Evolutionary conservation across 164 flowering plant species (phyloP), one percentile per base, ranked within the genome.

Genomic region (Nymphaea colorata): DNA sequence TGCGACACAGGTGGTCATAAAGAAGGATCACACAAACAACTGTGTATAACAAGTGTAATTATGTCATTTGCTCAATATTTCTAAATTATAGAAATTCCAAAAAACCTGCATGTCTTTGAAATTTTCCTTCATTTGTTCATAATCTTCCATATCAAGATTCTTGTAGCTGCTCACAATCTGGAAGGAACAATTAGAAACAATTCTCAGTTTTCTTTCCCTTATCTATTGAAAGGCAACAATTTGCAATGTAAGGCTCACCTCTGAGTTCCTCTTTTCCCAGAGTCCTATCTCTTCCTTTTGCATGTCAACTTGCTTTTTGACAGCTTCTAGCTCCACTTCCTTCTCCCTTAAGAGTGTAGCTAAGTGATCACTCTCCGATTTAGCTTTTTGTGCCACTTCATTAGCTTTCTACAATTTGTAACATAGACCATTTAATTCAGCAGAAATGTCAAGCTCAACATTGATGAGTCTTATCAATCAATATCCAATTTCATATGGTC

Each of bases 71-170:
- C 36, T 25, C 36, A 25, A 25, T 25, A 25, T 25, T 25, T 1
- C 36, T 25, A 25, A 0, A 25, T 25, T 59, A 57, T 57, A 43
- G 36, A 10, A 61, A 59, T 42, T 42, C 41, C n/a, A 66, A 18
- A 61, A 41, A 71, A 83, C 96, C 93, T 85, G 86, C 82, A 85
- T 72, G 73, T 77, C 77, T 42, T 71, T 76, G 75, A 72, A 74
- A 61, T 79, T 82, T 68, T 72, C 80, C 80, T 83, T 88, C 83
- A 88, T 42, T 15, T 83, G 86, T 69, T 82, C 72, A 71, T 84
- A 87, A 8, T 88, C 85, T 72, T 88, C 85, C 51, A 83, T 76
- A 75, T 86, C 85, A 67, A 94, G 68, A 77, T 74, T 78, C 73
- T 73, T 82, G 68, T 66, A 83, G 69, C 76, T 79, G 70, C 82